phyloP scores from a whole-genome alignment of 164 flowering plant genomes.

The Tinospora cordifolia region DNA sequence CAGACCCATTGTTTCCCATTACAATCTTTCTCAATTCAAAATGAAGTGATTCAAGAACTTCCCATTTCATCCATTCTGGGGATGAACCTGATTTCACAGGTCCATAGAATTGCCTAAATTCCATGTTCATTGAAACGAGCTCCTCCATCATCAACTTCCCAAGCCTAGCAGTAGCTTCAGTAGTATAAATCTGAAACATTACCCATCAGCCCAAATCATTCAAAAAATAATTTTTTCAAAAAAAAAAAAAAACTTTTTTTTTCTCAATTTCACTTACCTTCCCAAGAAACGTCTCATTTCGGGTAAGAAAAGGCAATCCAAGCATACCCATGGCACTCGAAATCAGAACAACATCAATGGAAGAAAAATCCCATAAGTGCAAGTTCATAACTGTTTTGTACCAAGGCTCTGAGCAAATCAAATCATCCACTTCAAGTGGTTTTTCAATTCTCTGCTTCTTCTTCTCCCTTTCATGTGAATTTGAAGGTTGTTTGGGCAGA shows the following conservation, averaged over 20 bases:
- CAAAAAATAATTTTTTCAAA: not conserved
- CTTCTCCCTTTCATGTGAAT: conserved; percentile 9
- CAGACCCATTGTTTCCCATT: conserved; percentile 45
- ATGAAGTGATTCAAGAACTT: conserved; percentile 57
- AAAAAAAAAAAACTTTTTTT: not conserved
- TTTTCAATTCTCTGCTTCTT: conserved; percentile 39
- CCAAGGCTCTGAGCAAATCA: conserved; percentile 64
- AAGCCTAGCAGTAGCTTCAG: conserved; percentile 63
- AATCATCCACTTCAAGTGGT: conserved; percentile 29
- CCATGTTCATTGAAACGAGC: conserved; percentile 72
- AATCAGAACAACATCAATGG: conserved; percentile 68
- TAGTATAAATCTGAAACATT: conserved; percentile 55
- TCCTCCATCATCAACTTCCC: conserved; percentile 87
- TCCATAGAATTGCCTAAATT: conserved; percentile 68
- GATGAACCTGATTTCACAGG: conserved; percentile 36
- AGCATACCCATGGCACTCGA: conserved; percentile 84
- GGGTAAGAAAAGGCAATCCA: conserved; percentile 81
- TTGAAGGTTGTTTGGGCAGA: not conserved
- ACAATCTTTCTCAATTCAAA: conserved; percentile 36
- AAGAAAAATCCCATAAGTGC: conserved; percentile 59
- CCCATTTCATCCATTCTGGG: conserved; percentile 68
- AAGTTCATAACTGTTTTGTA: conserved; percentile 52
- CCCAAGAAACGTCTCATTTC: conserved; percentile 49
- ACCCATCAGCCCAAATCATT: conserved; percentile 1
- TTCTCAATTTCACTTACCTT: conserved; percentile 34